Evolutionary conservation across 176 grass and related monocot genomes (phyloP).

Genomic region (Eragrostis curvula): DNA sequence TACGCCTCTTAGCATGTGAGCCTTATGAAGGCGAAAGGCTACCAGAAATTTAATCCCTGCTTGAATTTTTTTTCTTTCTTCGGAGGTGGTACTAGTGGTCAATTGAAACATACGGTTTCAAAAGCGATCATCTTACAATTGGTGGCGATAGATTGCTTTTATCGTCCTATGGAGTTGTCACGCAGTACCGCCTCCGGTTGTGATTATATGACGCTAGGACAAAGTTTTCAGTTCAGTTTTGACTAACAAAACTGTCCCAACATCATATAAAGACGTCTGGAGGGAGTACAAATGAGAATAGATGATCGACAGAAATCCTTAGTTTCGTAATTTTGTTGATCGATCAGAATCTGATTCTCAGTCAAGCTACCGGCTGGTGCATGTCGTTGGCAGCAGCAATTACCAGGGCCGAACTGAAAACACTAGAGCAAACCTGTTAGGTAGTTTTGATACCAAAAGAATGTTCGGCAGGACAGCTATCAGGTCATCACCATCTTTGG

Average conservation of each 20-base stretch:
- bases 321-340: too few species aligned
- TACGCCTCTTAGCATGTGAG: not conserved
- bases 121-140: not conserved
- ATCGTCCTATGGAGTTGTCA: not conserved
- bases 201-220: too few species aligned
- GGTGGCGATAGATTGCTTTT: not conserved
- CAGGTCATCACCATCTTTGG: constrained; percentile 5
- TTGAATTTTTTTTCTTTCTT: not conserved
- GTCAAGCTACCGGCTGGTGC: not conserved
- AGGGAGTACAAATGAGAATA: too few species aligned
- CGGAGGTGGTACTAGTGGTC: not conserved
- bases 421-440: not conserved
- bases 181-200: not conserved
- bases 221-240: not conserved
- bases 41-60: not conserved
- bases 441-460: not conserved
- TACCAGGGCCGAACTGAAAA: not conserved
- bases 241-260: too few species aligned
- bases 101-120: constrained; percentile 3
- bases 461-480: not conserved
- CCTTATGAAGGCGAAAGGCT: not conserved
- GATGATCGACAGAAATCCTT: too few species aligned
- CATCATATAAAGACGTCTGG: too few species aligned
- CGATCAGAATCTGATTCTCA: too few species aligned
- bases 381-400: not conserved